A percentile compares a stretch with the other conserved stretches of the same genome.
These are phyloP conservation scores for Castanospermum australe DNA, from an alignment of 306 rosid genomes.

Conservation along the genomic window DNA sequence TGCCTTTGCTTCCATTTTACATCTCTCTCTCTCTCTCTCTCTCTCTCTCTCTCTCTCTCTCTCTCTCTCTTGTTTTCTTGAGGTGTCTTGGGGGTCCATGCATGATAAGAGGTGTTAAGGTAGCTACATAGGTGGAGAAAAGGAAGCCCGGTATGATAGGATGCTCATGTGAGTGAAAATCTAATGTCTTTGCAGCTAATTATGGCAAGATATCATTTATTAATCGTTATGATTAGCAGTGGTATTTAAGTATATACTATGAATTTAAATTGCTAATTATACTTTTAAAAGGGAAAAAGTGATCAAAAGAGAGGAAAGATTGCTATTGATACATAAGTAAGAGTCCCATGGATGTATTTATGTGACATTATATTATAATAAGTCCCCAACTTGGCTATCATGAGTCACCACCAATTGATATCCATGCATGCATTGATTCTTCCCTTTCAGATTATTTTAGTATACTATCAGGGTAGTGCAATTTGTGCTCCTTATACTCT, in stretches of 20 bases:
- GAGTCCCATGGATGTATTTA: conserved; percentile 8
- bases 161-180: conserved; percentile 68
- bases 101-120: conserved; percentile 75
- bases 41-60: conserved; percentile 46
- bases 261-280: conserved; percentile 10
- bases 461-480: background rate
- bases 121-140: conserved; percentile 27
- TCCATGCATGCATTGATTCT: conserved; percentile 8
- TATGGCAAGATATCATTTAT: conserved; percentile 49
- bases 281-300: background rate
- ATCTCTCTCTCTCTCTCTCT: conserved; percentile 45
- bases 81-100: conserved; percentile 42
- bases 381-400: background rate
- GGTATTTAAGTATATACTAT: conserved; percentile 52
- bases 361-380: background rate
- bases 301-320: background rate
- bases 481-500: background rate
- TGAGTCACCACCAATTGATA: background rate
- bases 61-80: conserved; percentile 27
- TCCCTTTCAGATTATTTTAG: background rate
- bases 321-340: background rate
- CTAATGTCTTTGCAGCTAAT: conserved; percentile 58
- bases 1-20: conserved; percentile 97
- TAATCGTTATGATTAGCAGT: conserved; percentile 63
- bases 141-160: conserved; percentile 49